Conservation (phyloP, 2,329 filamentous ascomycete genomes). For the Penicillium sp. region DNA sequence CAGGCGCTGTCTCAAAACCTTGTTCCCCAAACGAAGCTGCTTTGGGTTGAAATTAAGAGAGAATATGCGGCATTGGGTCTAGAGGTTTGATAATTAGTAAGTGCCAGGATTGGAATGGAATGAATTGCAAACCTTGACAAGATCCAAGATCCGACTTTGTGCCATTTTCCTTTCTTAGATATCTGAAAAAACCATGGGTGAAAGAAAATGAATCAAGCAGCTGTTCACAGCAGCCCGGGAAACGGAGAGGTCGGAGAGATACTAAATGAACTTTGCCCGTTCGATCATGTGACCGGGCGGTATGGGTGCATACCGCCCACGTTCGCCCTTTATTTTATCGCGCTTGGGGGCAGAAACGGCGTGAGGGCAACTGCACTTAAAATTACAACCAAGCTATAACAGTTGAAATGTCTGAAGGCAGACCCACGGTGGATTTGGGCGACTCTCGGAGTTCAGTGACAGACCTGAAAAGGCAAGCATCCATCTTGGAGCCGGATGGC, state of each 20-base stretch:
- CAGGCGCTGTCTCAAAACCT: conserved; percentile 83
- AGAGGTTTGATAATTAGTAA: conserved; percentile 1
- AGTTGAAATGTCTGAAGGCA: neutral
- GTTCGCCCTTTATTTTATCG: neutral
- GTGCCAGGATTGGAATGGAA: neutral
- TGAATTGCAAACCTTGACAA: conserved; percentile 69
- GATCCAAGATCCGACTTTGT: conserved; percentile 58
- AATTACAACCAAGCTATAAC: neutral
- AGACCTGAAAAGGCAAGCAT: conserved; percentile 1
- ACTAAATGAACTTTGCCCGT: conserved; percentile 1
- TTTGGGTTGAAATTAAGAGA: conserved; percentile 87
- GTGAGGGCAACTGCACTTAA: neutral
- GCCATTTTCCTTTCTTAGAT: conserved; percentile 39
- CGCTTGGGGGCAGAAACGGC: neutral
- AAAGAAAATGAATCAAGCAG: neutral
- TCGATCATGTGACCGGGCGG: conserved; percentile 4
- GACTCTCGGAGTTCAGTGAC: neutral
- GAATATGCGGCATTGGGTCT: conserved; percentile 93
- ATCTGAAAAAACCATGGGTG: neutral
- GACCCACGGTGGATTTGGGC: neutral
- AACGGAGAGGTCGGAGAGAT: neutral
- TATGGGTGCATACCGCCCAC: conserved; percentile 9
- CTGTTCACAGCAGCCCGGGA: neutral
- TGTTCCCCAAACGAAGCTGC: conserved; percentile 79
- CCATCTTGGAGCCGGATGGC: neutral